Percentiles rank a stretch among this genome's conserved stretches.
phyloP scores from a whole-genome alignment of 108 stramenopile genomes.

The Epithemia pelagica region DNA sequence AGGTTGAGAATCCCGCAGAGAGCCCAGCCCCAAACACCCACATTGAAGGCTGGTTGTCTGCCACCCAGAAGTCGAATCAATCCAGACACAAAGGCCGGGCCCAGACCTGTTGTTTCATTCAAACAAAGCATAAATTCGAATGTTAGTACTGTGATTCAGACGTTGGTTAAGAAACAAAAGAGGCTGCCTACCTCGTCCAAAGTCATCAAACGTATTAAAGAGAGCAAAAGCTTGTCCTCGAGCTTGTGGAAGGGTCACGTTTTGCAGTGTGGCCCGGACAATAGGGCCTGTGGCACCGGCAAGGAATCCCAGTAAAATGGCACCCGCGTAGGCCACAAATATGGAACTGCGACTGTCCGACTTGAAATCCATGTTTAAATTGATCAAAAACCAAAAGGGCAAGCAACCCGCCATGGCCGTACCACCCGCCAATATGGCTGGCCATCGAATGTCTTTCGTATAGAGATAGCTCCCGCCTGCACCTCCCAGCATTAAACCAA shows the following conservation, averaged over 20 bases:
- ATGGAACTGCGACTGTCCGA: conserved; percentile 21
- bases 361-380: conserved; percentile 22
- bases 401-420: conserved; percentile 54
- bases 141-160: neutral
- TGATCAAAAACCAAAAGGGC: conserved; percentile 67
- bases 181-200: conserved; percentile 41
- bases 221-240: conserved; percentile 78
- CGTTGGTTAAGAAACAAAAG: neutral
- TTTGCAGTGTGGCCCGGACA: conserved; percentile 71
- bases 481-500: conserved; percentile 71
- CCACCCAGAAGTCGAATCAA: conserved; percentile 56
- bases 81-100: conserved; percentile 69
- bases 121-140: too few species aligned
- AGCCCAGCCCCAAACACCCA: conserved; percentile 66
- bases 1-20: conserved; percentile 68
- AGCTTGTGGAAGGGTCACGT: conserved; percentile 67
- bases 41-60: conserved; percentile 58
- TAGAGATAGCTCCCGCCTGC: conserved; percentile 53
- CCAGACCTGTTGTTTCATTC: conserved; percentile 35
- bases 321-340: conserved; percentile 19
- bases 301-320: conserved; percentile 44
- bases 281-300: conserved; percentile 69
- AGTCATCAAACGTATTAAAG: conserved; percentile 74
- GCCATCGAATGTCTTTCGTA: conserved; percentile 45
- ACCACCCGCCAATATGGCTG: conserved; percentile 49